Conservation (phyloP, 2,329 filamentous ascomycete species). For the Cryphonectria japonica region DNA sequence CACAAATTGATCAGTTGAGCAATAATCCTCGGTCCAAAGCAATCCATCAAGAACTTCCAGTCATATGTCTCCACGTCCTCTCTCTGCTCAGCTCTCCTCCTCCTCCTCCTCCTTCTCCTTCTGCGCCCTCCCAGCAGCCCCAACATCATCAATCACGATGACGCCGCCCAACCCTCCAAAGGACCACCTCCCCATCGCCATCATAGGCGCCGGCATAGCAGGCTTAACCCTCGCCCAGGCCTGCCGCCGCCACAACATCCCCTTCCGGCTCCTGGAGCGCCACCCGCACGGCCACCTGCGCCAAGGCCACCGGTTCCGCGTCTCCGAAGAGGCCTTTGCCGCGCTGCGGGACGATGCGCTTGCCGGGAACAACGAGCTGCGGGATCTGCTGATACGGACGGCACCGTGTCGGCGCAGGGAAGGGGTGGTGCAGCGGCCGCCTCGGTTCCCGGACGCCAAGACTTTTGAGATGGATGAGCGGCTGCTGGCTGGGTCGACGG, state of each 20-base stretch:
- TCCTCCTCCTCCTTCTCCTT: too few species aligned
- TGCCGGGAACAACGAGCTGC: background rate
- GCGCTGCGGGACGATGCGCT: background rate
- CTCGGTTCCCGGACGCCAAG: background rate
- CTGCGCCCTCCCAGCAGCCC: too few species aligned
- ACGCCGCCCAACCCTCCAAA: background rate
- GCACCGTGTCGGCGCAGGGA: background rate
- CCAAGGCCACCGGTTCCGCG: constrained; percentile 16
- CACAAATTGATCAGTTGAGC: too few species aligned
- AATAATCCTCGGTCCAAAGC: too few species aligned
- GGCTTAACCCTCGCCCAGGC: constrained; percentile 17
- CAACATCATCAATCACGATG: too few species aligned
- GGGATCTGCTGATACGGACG: background rate
- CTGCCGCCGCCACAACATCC: background rate
- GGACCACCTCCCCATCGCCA: constrained; percentile 1
- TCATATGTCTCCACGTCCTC: too few species aligned
- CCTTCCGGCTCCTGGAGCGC: constrained; percentile 16
- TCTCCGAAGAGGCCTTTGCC: background rate
- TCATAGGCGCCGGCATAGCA: constrained; percentile 18
- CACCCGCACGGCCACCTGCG: background rate
- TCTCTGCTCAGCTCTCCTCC: too few species aligned
- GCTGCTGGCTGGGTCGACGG: background rate
- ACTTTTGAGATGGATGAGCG: background rate
- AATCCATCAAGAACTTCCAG: too few species aligned
- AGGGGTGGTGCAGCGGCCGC: background rate